Evolutionary conservation across 352 stramenopile genomes (phyloP), one percentile per base, ranked within the genome.

Genomic region (Globisporangium heterothallicum): DNA sequence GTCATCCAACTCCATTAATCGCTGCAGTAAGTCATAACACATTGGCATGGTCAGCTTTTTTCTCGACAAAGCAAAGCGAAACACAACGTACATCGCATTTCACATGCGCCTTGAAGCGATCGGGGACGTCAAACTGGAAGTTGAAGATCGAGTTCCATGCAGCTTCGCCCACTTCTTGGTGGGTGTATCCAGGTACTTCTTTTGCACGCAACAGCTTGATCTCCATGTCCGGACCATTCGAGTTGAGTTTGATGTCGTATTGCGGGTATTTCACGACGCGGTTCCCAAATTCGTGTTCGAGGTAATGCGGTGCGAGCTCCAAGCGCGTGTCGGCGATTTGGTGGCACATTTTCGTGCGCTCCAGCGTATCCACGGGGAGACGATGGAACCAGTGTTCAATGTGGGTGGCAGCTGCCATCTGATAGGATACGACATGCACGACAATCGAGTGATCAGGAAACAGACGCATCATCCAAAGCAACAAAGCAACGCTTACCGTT

Each of bases 161-260:
- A 7, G 80, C 80, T 16, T 86, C 73, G 3, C 68, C 71, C 26
- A 92, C 64, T 25, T 86, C 71, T 2, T 72, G 53, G 57, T 88
- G 76, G 30, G 72, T 83, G 40, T 86, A 85, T 0, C 71, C 72
- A 0, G 66, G 56, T 32, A 86, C 58, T 26, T 75, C 40, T 45
- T 86, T 84, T 8, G 72, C 78, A 6, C 80, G 80, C 29, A 89
- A 60, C 48, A 88, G 62, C 54, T 87, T 78, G 56, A 92, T 87
- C 64, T 92, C 78, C 48, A 92, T 75, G 60, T 92, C 78, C 6
- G 80, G 80, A 2, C 78, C 78, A 35, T 85, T 87, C 45, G 74
- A 87, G 56, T 86, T 89, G 16, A 92, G 61, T 42, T 88, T 88
- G 56, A 92, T 86, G 41, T 92, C 77, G 58, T 82, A 86, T 19